A percentile compares a stretch with the other conserved stretches of the same genome.
Conservation (phyloP, 163 green algal species). For the Chlorella variabilis region DNA sequence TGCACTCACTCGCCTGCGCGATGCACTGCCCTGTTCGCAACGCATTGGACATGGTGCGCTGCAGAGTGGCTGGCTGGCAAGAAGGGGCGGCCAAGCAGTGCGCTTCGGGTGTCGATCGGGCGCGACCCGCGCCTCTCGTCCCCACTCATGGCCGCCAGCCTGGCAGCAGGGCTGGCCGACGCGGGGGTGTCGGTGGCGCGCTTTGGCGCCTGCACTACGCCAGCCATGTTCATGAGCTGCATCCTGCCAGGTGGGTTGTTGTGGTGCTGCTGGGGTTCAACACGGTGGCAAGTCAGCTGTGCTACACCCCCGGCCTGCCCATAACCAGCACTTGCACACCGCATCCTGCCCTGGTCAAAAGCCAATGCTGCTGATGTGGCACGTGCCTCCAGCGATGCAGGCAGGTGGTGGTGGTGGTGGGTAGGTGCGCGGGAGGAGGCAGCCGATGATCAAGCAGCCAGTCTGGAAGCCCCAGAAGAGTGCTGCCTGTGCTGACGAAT, state of each 20-base stretch:
- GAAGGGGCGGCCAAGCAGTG: constrained; percentile 20
- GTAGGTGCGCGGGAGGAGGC: too few relatives aligned
- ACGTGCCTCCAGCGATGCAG: too few relatives aligned
- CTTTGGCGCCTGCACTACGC: constrained; percentile 89
- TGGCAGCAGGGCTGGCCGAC: constrained; percentile 68
- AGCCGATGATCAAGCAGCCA: too few relatives aligned
- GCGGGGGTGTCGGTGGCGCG: constrained; percentile 70
- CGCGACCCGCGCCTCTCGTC: constrained; percentile 87
- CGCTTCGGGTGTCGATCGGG: constrained; percentile 67
- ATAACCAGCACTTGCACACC: too few relatives aligned
- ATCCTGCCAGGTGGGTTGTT: constrained; percentile 57
- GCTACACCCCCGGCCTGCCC: too few relatives aligned
- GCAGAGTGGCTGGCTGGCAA: constrained; percentile 71
- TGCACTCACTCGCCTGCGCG: background rate
- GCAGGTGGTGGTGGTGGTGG: too few relatives aligned
- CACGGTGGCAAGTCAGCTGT: too few relatives aligned
- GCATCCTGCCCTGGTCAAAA: too few relatives aligned
- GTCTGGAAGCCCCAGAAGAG: too few relatives aligned
- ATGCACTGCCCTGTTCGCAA: too few relatives aligned
- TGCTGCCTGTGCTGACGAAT: background rate
- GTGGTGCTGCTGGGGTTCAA: background rate
- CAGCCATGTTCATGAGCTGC: constrained; percentile 96
- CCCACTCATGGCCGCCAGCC: constrained; percentile 61
- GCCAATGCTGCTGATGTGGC: too few relatives aligned
- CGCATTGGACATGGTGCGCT: background rate